Evolutionary conservation across 23 red algal species (phyloP).

Genomic region (Pyropia yezoensis): DNA sequence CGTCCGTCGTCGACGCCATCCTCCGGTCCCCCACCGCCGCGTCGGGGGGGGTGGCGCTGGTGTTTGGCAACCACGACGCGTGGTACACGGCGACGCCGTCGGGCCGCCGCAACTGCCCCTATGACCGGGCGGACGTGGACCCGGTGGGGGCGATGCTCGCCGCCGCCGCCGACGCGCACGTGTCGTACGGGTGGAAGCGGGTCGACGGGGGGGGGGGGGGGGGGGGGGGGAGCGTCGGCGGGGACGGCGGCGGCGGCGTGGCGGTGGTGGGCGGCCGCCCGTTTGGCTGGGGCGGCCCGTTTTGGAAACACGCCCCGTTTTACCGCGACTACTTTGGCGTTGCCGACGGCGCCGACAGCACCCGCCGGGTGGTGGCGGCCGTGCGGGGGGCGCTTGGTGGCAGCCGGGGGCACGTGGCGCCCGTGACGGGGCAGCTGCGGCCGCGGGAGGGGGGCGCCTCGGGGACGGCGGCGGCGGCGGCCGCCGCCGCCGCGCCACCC

Average conservation of each 20-base stretch:
- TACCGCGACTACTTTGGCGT: slow-evolving; percentile 58
- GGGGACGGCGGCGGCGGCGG: too few species aligned
- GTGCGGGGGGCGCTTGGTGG: slow-evolving; percentile 5
- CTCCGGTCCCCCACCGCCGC: slow-evolving; percentile 5
- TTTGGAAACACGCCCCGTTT: slow-evolving; percentile 61
- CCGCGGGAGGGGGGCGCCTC: background rate
- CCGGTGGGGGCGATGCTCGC: slow-evolving; percentile 42
- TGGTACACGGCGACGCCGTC: slow-evolving; percentile 44
- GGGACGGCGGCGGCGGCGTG: slow-evolving; percentile 8
- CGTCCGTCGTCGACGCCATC: slow-evolving; percentile 23
- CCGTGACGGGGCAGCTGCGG: background rate
- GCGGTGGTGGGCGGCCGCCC: slow-evolving; percentile 61
- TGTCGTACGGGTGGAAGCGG: slow-evolving; percentile 24
- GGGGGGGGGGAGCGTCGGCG: background rate
- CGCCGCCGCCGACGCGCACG: slow-evolving; percentile 17
- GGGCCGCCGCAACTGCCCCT: slow-evolving; percentile 21
- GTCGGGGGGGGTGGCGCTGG: slow-evolving; percentile 14
- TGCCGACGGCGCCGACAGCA: slow-evolving; percentile 22
- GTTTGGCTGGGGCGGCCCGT: slow-evolving; percentile 61
- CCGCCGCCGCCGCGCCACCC: too few species aligned
- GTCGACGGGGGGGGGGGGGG: too few species aligned
- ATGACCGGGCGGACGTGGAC: slow-evolving; percentile 24
- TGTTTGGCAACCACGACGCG: slow-evolving; percentile 88
- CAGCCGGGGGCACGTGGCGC: background rate
- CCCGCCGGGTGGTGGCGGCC: slow-evolving; percentile 30